Evolutionary conservation across 441 rosid genomes (phyloP).

Genomic region (Adansonia madagascariensis): DNA sequence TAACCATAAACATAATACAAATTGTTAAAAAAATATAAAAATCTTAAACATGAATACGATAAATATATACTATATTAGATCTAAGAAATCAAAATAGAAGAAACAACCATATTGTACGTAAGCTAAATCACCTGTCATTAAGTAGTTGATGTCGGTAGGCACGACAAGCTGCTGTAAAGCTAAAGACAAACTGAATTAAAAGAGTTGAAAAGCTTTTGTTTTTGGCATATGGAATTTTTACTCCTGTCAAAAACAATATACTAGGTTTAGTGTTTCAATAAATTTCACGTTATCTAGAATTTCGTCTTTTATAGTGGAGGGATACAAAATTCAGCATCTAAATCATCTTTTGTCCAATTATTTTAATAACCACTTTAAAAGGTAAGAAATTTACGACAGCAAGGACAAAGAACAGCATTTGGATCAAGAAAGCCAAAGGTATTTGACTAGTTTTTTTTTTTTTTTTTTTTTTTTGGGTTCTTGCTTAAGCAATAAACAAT

Average conservation of each 20-base stretch:
- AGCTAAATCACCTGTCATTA: not conserved
- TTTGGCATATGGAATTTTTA: not conserved
- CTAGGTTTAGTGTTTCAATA: not conserved
- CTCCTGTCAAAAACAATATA: not conserved
- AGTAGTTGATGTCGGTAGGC: not conserved
- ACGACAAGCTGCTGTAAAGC: not conserved
- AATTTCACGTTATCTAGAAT: not conserved
- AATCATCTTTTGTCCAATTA: not conserved
- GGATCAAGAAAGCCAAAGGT: not conserved
- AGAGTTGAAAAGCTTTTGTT: not conserved
- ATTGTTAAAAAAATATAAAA: not conserved
- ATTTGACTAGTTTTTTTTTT: not conserved
- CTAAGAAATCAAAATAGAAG: too few relatives aligned
- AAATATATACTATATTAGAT: too few relatives aligned
- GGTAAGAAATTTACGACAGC: not conserved
- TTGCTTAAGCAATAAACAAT: not conserved
- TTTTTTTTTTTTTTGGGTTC: not conserved
- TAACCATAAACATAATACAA: too few relatives aligned
- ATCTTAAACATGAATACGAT: too few relatives aligned
- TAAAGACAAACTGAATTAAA: not conserved
- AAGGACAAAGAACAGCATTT: not conserved
- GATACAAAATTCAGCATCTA: not conserved
- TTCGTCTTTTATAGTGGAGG: not conserved
- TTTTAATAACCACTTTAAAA: conserved; percentile 1
- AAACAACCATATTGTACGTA: not conserved